Percentiles rank a stretch among this genome's conserved stretches.
Conservation (phyloP, 192 early-diverging fungal genomes). For the Backusella mclennaniae region DNA sequence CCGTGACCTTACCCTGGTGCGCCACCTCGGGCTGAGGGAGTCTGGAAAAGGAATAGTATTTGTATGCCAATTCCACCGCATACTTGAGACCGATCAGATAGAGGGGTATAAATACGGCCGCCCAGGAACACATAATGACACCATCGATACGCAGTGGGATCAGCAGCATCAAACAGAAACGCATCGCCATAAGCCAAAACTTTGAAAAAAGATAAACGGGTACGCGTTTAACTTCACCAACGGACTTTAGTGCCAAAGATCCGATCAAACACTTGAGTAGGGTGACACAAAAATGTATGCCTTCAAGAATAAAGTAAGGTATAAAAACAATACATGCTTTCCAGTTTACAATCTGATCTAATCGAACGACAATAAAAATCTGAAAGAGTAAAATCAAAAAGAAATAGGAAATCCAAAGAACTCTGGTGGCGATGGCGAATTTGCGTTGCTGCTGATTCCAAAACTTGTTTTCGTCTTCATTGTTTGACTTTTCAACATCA, state of each 20-base stretch:
- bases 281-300: constrained; percentile 54
- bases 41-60: constrained; percentile 33
- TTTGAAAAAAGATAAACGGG: constrained; percentile 41
- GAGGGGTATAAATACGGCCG: constrained; percentile 63
- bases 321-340: constrained; percentile 68
- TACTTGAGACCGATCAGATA: constrained; percentile 64
- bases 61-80: constrained; percentile 44
- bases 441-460: background rate
- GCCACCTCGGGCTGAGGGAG: constrained; percentile 45
- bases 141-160: constrained; percentile 63
- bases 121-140: constrained; percentile 59
- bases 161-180: constrained; percentile 66
- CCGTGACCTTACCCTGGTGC: constrained; percentile 47
- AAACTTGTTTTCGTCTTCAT: constrained; percentile 19
- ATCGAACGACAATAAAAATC: constrained; percentile 66
- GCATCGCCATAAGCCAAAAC: constrained; percentile 66
- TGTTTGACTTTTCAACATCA: constrained; percentile 30
- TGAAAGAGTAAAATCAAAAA: constrained; percentile 70
- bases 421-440: background rate
- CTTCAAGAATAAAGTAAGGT: constrained; percentile 85
- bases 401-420: constrained; percentile 33
- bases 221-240: constrained; percentile 6
- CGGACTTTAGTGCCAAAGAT: background rate
- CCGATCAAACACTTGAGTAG: background rate
- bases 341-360: constrained; percentile 65